Base-by-base conservation (phyloP, 805 yeast species). In the Wickerhamiella australiensis region DNA sequence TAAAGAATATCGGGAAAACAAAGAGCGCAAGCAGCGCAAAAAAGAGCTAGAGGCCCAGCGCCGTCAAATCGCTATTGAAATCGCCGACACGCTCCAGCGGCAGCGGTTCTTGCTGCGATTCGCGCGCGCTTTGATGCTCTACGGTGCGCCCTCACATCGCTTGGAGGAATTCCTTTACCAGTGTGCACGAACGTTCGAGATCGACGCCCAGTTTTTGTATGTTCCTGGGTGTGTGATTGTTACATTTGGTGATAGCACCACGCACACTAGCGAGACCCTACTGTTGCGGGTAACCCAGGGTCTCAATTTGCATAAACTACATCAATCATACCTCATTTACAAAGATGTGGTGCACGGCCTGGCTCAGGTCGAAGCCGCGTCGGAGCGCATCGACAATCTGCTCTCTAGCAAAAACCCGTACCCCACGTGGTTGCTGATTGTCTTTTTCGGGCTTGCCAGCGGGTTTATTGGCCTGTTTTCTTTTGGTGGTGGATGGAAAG, bases 141-240 rank as follows among this genome's bases (percentile, higher is more conserved):
- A 78, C 58, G 97, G 97, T 25, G 97, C 97, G 0, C 97, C 97
- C 1, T 87, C 95, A 1, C 97, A 90, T 63, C 74, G 97, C 59
- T 66, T 90, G 48, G 97, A 90, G 63, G 97, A 90, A 59, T 88
- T 87, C 64, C 77, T 90, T 82, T 75, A 80, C 26, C 81, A 85
- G 87, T 88, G 96, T 0, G 82, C 95, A 12, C 72, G 94, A 49
- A 95, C 88, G 2, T 70, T 90, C 52, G 96, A 87, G 63, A 85
- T 90, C 47, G 96, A 90, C 62, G 95, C 92, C 1, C 95, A 88
- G 57, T 88, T 85, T 57, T 72, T 90, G 49, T 90, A 90, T 61
- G 74, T 90, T 48, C 97, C 97, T 0, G 97, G 97, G 1, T 84
- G 94, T 60, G 88, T 90, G 95, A 77, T 90, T 55, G 79, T 85